Evolutionary conservation across 2,329 filamentous ascomycete genomes (phyloP), one percentile per base, ranked within the genome.

Genomic region (Colletotrichum gigasporum): DNA sequence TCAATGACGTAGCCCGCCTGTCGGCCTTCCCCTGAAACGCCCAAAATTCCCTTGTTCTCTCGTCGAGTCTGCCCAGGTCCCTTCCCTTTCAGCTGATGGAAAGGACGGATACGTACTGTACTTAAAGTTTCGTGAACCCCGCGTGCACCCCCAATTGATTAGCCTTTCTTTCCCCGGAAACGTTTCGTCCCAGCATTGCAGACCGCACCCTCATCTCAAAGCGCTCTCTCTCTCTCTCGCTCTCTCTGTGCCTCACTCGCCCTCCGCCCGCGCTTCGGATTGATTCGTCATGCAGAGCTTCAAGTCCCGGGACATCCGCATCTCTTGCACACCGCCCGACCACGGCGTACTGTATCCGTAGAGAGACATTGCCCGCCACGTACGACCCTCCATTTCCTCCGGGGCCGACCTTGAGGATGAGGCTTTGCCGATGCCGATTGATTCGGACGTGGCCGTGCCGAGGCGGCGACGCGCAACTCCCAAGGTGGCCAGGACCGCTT

Each of bases 1-100:
- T 60, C 60, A 45, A 62, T 65, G 62, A 65, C 62, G 62, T 62
- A 50, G 26, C 22, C 26, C 26, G 10, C 41, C 14, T 18, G 42
- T 48, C 34, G 48, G n/a, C 12, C 30, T 44, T 16, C 24, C 18
- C 55, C 41, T 42, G 48, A 61, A 64, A 64, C 48, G 5, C 11
- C 42, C 34, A 14, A 20, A 41, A 41, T 32, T 7, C 54, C 41
- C 41, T 56, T 45, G 12, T 18, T 12, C 39, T 47, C 47, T 47
- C 9, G 26, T 47, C 41, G 24, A 24, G 39, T 57, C 16, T 53
- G 20, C 26, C 11, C 34, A 30, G 30, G 34, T 14, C 41, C 8
- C 30, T 37, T 26, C 39, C 11, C 34, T 47, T 34, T 47, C 32
- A 20, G 28, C 18, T 45, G n/a, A 51, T 53, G 9, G 18, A 44